These are phyloP conservation scores for Cucurbita pepo DNA, from an alignment of 306 rosid genomes.

Conservation along the genomic window DNA sequence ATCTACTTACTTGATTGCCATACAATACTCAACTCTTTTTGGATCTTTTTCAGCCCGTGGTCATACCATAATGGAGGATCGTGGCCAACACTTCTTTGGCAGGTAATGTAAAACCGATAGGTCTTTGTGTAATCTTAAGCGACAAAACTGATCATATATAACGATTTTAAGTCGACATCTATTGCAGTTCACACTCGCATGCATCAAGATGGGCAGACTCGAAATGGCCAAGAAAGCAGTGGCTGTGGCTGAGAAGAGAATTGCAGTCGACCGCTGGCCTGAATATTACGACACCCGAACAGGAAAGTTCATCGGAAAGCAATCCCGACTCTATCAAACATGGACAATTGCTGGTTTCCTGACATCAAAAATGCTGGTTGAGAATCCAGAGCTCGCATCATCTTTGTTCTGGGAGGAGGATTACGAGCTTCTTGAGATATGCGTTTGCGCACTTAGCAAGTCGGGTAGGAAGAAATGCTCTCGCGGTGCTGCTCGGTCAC, in stretches of 20 bases:
- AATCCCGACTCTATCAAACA: constrained; percentile 64
- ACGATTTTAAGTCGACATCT: background rate
- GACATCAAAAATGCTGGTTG: constrained; percentile 78
- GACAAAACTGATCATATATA: background rate
- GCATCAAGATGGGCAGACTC: constrained; percentile 74
- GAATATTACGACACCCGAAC: constrained; percentile 84
- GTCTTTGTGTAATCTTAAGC: background rate
- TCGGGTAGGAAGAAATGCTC: constrained; percentile 75
- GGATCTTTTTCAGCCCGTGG: constrained; percentile 61
- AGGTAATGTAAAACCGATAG: constrained; percentile 29
- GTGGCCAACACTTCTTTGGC: constrained; percentile 99
- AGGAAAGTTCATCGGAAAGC: constrained; percentile 82
- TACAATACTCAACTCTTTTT: constrained; percentile 1
- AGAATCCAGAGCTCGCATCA: constrained; percentile 67
- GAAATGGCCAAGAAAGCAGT: constrained; percentile 71
- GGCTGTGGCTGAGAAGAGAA: constrained; percentile 64
- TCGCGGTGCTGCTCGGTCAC: constrained; percentile 70
- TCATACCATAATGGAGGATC: constrained; percentile 98
- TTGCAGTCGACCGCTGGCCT: constrained; percentile 65
- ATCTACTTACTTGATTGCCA: background rate
- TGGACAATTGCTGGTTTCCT: constrained; percentile 94
- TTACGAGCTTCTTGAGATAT: constrained; percentile 66
- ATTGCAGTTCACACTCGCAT: constrained; percentile 80
- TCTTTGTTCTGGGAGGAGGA: constrained; percentile 80
- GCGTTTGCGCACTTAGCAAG: constrained; percentile 71